phyloP scores from a whole-genome alignment of 1,284 basidiomycete species.

The Cryptococcus hybrid region DNA sequence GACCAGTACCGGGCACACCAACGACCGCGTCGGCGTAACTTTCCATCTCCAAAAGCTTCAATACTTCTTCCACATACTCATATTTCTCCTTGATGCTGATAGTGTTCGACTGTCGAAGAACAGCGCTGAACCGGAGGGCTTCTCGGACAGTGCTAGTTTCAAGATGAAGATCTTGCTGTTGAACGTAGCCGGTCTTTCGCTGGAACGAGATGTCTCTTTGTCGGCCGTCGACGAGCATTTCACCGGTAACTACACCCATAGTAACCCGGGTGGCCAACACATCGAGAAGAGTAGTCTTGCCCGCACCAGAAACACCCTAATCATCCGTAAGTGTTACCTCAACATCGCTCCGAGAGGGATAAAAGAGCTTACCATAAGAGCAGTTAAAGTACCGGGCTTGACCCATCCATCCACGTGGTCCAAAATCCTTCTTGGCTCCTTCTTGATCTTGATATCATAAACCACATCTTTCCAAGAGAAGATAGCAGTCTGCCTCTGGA shows the following conservation, averaged over 20 bases:
- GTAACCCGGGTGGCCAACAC: conserved; percentile 73
- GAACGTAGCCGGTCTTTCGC: conserved; percentile 62
- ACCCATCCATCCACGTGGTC: conserved; percentile 81
- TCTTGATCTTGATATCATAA: conserved; percentile 63
- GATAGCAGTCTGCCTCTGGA: conserved; percentile 48
- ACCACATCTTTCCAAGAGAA: conserved; percentile 52
- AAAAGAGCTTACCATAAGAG: conserved; percentile 38
- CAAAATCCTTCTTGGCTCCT: conserved; percentile 62
- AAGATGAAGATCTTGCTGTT: conserved; percentile 68
- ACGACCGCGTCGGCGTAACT: conserved; percentile 70
- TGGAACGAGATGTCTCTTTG: conserved; percentile 67
- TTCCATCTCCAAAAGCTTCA: conserved; percentile 74
- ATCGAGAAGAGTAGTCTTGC: conserved; percentile 77
- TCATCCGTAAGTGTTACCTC: too few relatives aligned
- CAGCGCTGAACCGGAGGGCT: conserved; percentile 75
- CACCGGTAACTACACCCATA: conserved; percentile 74
- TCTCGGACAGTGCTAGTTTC: conserved; percentile 70
- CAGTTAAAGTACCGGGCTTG: conserved; percentile 73
- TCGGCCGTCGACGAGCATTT: conserved; percentile 73
- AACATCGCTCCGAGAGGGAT: neutral
- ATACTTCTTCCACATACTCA: conserved; percentile 73
- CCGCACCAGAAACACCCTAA: conserved; percentile 62
- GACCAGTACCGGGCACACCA: conserved; percentile 60
- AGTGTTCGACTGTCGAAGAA: conserved; percentile 68
- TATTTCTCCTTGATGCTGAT: conserved; percentile 71